Conservation (phyloP, 345 rosid species). For the Eucalyptus pumila region DNA sequence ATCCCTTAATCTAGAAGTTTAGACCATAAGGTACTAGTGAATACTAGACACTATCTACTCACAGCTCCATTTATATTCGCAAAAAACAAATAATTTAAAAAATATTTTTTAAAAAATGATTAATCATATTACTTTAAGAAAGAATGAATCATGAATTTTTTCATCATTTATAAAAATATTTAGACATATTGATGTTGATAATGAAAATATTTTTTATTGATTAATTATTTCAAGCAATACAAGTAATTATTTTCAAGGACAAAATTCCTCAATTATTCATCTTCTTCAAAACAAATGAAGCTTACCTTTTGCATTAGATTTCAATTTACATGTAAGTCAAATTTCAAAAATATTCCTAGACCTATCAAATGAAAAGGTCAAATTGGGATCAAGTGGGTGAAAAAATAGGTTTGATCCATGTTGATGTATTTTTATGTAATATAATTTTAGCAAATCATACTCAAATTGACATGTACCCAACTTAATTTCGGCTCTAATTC, state of each 20-base stretch:
- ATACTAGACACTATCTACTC: not conserved
- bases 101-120: not conserved
- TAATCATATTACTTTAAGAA: not conserved
- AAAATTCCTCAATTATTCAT: not conserved
- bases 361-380: rapidly evolving
- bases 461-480: not conserved
- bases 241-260: not conserved
- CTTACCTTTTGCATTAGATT: not conserved
- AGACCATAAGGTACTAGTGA: not conserved
- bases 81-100: not conserved
- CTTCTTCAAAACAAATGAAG: not conserved
- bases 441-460: not conserved
- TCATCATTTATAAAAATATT: not conserved
- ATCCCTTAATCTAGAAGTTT: not conserved
- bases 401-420: not conserved
- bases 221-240: not conserved
- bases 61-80: not conserved
- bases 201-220: not conserved
- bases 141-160: not conserved
- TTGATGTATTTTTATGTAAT: not conserved
- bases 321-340: not conserved
- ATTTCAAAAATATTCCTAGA: not conserved
- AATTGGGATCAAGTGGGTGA: not conserved
- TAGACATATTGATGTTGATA: not conserved
- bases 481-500: not conserved